phyloP scores from a whole-genome alignment of 495 filamentous ascomycete genomes.

The Penicillium mononematosum region DNA sequence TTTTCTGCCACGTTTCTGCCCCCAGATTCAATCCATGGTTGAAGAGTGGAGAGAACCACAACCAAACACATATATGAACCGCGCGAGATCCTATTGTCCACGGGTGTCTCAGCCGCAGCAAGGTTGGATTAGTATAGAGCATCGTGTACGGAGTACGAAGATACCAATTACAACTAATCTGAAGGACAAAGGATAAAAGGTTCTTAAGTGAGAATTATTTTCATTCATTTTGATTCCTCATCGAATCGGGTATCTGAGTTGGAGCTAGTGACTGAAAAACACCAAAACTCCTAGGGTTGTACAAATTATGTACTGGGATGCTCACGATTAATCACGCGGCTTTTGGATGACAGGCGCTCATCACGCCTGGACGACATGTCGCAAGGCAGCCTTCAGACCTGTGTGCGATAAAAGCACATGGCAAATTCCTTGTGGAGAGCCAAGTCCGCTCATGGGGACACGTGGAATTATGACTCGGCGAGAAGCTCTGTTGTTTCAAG shows the following conservation, averaged over 20 bases:
- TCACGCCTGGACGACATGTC: not conserved
- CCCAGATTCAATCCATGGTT: not conserved
- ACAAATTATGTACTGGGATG: conserved; percentile 6
- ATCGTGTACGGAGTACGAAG: not conserved
- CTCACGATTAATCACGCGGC: conserved; percentile 5
- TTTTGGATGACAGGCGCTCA: not conserved
- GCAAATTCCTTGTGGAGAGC: not conserved
- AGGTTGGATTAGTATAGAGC: not conserved
- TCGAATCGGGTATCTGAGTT: conserved; percentile 16
- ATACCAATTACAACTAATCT: not conserved
- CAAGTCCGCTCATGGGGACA: not conserved
- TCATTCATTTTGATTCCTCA: conserved; percentile 11
- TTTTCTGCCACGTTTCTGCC: not conserved
- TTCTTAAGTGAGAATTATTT: not conserved
- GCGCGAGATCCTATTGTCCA: too few species aligned
- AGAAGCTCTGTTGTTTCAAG: conserved; percentile 18
- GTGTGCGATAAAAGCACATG: conserved; percentile 1
- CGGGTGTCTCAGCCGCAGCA: too few species aligned
- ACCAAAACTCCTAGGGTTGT: not conserved
- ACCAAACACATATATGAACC: too few species aligned
- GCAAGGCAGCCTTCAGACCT: not conserved
- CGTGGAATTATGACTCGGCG: conserved; percentile 2
- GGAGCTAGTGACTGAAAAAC: not conserved
- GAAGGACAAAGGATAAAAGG: not conserved
- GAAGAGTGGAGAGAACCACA: not conserved